phyloP scores from a whole-genome alignment of 2,329 filamentous ascomycete species.

The Verruconis gallopava region DNA sequence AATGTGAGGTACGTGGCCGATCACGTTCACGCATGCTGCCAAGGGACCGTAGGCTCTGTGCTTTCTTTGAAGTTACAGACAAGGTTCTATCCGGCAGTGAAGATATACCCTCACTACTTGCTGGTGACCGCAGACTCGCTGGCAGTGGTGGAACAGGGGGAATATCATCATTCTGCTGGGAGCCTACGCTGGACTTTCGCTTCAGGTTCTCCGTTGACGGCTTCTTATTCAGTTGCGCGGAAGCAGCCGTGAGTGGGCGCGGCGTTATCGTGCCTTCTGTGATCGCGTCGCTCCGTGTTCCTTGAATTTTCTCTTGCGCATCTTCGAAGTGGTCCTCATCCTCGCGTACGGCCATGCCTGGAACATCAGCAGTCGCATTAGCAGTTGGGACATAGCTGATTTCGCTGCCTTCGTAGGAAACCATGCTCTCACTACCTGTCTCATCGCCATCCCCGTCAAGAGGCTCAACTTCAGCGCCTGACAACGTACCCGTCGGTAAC shows the following conservation, averaged over 20 bases:
- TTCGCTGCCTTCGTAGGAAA: slow-evolving; percentile 9
- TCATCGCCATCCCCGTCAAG: slow-evolving; percentile 8
- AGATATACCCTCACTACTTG: background rate
- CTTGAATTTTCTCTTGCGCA: background rate
- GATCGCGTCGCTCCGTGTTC: background rate
- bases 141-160: slow-evolving; percentile 10
- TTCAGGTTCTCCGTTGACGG: background rate
- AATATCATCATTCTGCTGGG: slow-evolving; percentile 5
- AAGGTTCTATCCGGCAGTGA: no score
- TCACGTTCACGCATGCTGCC: background rate
- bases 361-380: slow-evolving; percentile 1
- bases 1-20: slow-evolving; percentile 2
- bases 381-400: slow-evolving; percentile 1
- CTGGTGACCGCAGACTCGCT: slow-evolving; percentile 1
- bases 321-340: slow-evolving; percentile 1
- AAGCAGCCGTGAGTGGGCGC: slow-evolving; percentile 3
- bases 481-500: background rate
- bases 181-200: slow-evolving; percentile 3
- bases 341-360: background rate
- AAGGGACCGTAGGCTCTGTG: background rate
- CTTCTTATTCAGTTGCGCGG: background rate
- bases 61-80: no score
- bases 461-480: background rate
- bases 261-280: slow-evolving; percentile 9
- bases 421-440: slow-evolving; percentile 9